Evolutionary conservation across 1,284 basidiomycete species (phyloP).

Genomic region (Laetiporus sulphureus): DNA sequence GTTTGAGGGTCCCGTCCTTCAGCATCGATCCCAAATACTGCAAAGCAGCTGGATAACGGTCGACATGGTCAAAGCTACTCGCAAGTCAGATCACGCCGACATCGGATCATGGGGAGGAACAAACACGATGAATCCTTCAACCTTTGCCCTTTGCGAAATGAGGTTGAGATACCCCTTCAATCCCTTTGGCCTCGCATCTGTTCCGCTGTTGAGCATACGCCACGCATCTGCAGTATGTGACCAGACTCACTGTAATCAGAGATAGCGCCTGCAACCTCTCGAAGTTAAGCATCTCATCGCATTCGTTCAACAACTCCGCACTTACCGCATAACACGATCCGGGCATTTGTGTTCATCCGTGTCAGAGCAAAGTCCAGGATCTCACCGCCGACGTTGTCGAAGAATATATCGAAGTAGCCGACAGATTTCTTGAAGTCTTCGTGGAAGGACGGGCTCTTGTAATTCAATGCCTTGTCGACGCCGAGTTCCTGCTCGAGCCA

Average conservation of each 20-base stretch:
- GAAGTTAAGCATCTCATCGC: too few relatives aligned
- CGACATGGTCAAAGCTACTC: slow-evolving; percentile 58
- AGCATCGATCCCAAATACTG: slow-evolving; percentile 50
- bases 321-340: slow-evolving; percentile 72
- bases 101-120: slow-evolving; percentile 16
- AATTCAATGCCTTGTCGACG: slow-evolving; percentile 80
- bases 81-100: not conserved
- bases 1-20: slow-evolving; percentile 68
- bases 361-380: slow-evolving; percentile 74
- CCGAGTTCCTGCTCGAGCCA: slow-evolving; percentile 81
- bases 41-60: slow-evolving; percentile 47
- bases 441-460: slow-evolving; percentile 74
- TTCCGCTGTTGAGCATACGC: too few relatives aligned
- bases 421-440: slow-evolving; percentile 55
- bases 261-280: slow-evolving; percentile 81
- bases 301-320: slow-evolving; percentile 6
- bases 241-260: slow-evolving; percentile 59
- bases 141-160: slow-evolving; percentile 69
- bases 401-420: slow-evolving; percentile 73
- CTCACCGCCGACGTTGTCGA: slow-evolving; percentile 86
- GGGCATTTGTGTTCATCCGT: slow-evolving; percentile 68
- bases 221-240: not conserved
- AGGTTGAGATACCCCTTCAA: slow-evolving; percentile 57
- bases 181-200: slow-evolving; percentile 54
- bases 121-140: slow-evolving; percentile 82